Evolutionary conservation across 2,329 filamentous ascomycete genomes (phyloP), one percentile per base, ranked within the genome.

Genomic region (Penicillium sp.): DNA sequence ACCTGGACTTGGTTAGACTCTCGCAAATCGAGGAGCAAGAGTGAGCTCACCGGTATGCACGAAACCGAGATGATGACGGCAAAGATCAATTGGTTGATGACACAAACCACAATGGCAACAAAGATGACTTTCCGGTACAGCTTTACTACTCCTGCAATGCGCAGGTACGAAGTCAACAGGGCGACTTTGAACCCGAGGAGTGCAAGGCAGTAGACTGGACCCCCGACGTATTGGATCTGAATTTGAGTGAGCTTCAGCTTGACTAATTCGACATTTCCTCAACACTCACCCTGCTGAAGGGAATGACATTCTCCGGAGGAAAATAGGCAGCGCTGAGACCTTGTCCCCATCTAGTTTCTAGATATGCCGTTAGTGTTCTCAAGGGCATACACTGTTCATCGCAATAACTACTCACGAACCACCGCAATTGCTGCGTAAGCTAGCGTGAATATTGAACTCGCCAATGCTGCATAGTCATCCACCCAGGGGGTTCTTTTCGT

Each of bases 91-190:
- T 47, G 25, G 15, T 47, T 47, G 14, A 47, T n/a, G 43, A 31
- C 43, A 4, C 43, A 47, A 11, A 28, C 43, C 22, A 31, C 43
- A 31, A 47, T 47, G 14, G 43, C 15, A 28, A 6, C 76, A 58
- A 84, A 81, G 14, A 82, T 82, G 60, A 84, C 75, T 57, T 82
- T 77, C 63, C 84, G 82, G 57, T 83, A 81, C 49, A 81, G 62
- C 5, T 79, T 82, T 45, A 84, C 77, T 70, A 84, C 83, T 3
- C 81, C 76, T 14, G 69, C 74, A 47, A 83, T 80, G 1, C 81
- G 78, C 0, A 82, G 63, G 28, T 83, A 83, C 0, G 79, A 80
- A 1, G 80, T 66, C 4, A 83, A 66, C 1, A 83, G 67, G 39
- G 80, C 79, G 20, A 81, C 70, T 57, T 83, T 83, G 67, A 83